These are phyloP conservation scores for Torulaspora maleeae DNA, from an alignment of 805 yeast species.

Conservation along the genomic window DNA sequence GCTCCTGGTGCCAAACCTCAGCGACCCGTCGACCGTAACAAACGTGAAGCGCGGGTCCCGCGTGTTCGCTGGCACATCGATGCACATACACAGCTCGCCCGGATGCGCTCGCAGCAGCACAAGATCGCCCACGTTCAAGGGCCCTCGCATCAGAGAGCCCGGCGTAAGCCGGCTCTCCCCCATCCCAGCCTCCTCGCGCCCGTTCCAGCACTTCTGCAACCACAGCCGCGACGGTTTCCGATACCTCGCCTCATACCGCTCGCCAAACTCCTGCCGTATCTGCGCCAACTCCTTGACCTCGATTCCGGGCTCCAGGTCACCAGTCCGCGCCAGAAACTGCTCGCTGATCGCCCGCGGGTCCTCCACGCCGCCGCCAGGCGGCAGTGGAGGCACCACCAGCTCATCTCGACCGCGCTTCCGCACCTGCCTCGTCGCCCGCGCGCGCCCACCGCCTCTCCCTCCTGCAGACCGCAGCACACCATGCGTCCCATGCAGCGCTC, in stretches of 20 bases:
- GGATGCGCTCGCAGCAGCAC: conserved; percentile 48
- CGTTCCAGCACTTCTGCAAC: conserved; percentile 13
- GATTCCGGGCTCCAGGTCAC: conserved; percentile 28
- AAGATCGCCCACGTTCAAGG: conserved; percentile 54
- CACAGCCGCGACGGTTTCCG: conserved; percentile 26
- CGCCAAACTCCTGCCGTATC: conserved; percentile 18
- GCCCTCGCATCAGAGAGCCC: conserved; percentile 8
- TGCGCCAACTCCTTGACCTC: conserved; percentile 24
- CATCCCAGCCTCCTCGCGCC: neutral
- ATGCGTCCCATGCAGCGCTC: neutral
- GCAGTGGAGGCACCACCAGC: neutral
- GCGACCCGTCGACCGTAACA: conserved; percentile 52
- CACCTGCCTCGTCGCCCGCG: neutral
- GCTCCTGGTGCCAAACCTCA: conserved; percentile 45
- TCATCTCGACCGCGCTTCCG: neutral
- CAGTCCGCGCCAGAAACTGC: conserved; percentile 23
- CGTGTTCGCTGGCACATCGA: conserved; percentile 46
- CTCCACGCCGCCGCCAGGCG: neutral
- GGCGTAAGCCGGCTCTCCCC: conserved; percentile 9
- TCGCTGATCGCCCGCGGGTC: conserved; percentile 20
- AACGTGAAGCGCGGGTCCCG: conserved; percentile 55
- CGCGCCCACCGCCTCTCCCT: neutral
- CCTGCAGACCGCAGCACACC: neutral
- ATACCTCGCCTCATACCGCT: conserved; percentile 22
- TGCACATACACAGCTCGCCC: conserved; percentile 50